Evolutionary conservation across 2,329 filamentous ascomycete genomes (phyloP).

Genomic region (Teratosphaeria epicoccoides): DNA sequence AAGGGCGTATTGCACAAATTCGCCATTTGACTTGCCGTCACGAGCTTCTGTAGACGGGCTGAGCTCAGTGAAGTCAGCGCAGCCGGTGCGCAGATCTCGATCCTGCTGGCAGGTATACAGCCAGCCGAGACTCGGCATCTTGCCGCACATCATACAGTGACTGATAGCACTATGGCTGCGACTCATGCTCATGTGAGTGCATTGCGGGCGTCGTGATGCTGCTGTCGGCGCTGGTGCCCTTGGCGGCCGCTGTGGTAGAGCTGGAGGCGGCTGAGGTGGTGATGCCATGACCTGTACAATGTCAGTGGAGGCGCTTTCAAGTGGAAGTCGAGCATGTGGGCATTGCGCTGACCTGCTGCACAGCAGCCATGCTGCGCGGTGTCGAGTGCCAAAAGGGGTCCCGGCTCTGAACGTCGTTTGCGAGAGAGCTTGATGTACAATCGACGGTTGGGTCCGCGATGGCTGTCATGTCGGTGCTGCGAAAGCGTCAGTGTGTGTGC

Average conservation of each 20-base stretch:
- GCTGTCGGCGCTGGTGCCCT: not conserved
- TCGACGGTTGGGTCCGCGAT: not conserved
- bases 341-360: slow-evolving; percentile 13
- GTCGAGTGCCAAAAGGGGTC: slow-evolving; percentile 15
- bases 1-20: slow-evolving; percentile 14
- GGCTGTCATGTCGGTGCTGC: not conserved
- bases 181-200: slow-evolving; percentile 59
- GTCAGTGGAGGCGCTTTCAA: not conserved
- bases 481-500: not conserved
- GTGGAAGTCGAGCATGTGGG: not conserved
- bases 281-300: not conserved
- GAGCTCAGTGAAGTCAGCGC: not conserved
- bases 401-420: not conserved
- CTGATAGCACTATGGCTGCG: slow-evolving; percentile 47
- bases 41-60: not conserved
- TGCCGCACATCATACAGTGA: slow-evolving; percentile 38
- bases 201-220: slow-evolving; percentile 29
- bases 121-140: slow-evolving; percentile 53
- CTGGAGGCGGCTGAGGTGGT: slow-evolving; percentile 8
- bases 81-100: slow-evolving; percentile 8
- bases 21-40: slow-evolving; percentile 8
- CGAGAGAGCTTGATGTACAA: not conserved
- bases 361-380: slow-evolving; percentile 13
- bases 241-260: slow-evolving; percentile 3
- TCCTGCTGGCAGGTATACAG: slow-evolving; percentile 65